Conservation (phyloP, 768 basidiomycete species). For the Panellus pusillus region DNA sequence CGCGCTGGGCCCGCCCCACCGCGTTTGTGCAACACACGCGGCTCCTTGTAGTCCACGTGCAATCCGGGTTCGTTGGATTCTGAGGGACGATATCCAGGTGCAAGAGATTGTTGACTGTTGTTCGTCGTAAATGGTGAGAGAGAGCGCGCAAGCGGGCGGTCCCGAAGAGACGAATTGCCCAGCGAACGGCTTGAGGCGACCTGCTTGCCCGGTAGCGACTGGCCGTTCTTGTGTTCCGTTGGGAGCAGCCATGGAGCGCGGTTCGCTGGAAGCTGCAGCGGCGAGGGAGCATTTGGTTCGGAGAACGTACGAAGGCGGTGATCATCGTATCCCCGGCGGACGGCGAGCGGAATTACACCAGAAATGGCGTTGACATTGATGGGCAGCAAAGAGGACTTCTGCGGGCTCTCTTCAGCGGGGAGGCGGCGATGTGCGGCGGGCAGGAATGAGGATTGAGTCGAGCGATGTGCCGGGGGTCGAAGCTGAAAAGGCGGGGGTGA, state of each 20-base stretch:
- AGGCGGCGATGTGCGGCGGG: conserved; percentile 2
- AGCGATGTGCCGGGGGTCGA: conserved; percentile 6
- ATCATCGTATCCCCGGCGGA: conserved; percentile 20
- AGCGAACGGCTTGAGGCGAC: neutral
- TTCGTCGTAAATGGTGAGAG: conserved; percentile 9
- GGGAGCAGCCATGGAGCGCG: conserved; percentile 8
- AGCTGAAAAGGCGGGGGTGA: conserved; percentile 11
- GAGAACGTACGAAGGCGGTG: conserved; percentile 25
- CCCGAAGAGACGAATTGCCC: neutral
- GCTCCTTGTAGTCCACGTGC: conserved; percentile 58
- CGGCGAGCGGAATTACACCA: conserved; percentile 9
- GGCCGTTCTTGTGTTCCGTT: neutral
- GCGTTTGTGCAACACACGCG: conserved; percentile 56
- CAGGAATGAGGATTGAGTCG: conserved; percentile 8
- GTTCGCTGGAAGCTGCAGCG: neutral
- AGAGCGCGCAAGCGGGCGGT: conserved; percentile 11
- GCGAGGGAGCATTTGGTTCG: conserved; percentile 12
- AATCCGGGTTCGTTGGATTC: neutral
- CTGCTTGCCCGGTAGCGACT: neutral
- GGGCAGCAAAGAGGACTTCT: conserved; percentile 11
- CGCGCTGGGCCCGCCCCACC: conserved; percentile 48
- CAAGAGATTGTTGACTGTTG: too few species aligned
- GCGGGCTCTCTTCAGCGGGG: neutral
- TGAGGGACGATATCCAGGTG: too few species aligned
- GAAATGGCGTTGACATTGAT: neutral